Percentiles rank a stretch among this genome's conserved stretches.
phyloP scores from a whole-genome alignment of 2,329 filamentous ascomycete genomes.

The Nemania sp. region DNA sequence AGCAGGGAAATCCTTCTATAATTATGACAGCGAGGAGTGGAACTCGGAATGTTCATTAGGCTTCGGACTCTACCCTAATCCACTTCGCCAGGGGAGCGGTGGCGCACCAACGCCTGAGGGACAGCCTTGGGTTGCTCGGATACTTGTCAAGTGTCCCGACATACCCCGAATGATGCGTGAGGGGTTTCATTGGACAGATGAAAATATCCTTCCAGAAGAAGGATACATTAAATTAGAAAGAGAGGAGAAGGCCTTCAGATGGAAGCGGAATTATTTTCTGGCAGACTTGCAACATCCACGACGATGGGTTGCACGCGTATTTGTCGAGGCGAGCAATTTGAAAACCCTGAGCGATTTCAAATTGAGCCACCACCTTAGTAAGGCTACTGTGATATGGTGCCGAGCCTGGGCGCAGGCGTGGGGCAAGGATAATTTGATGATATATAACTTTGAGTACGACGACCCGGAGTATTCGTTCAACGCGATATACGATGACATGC shows the following conservation, averaged over 20 bases:
- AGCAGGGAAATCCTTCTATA: too few relatives aligned
- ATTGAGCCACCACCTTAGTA: background rate
- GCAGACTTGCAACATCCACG: background rate
- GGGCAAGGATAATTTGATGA: fast-evolving
- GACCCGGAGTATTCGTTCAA: background rate
- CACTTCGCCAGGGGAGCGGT: too few relatives aligned
- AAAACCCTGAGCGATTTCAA: background rate
- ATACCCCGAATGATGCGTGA: constrained; percentile 9
- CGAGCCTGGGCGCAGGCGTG: background rate
- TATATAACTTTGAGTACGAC: background rate
- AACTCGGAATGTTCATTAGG: too few relatives aligned
- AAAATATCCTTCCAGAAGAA: constrained; percentile 2
- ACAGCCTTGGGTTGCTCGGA: background rate
- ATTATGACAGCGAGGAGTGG: too few relatives aligned
- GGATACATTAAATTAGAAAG: background rate
- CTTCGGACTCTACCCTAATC: background rate
- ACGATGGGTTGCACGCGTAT: background rate
- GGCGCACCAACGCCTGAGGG: fast-evolving
- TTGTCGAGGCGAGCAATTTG: background rate
- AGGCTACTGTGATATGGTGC: background rate
- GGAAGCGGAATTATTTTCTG: background rate
- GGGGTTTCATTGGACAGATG: constrained; percentile 1
- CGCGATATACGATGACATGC: constrained; percentile 1
- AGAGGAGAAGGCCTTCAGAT: background rate
- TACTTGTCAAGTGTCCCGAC: background rate